Evolutionary conservation across 192 early-diverging fungal species (phyloP).

Genomic region (Diversispora epigaea): DNA sequence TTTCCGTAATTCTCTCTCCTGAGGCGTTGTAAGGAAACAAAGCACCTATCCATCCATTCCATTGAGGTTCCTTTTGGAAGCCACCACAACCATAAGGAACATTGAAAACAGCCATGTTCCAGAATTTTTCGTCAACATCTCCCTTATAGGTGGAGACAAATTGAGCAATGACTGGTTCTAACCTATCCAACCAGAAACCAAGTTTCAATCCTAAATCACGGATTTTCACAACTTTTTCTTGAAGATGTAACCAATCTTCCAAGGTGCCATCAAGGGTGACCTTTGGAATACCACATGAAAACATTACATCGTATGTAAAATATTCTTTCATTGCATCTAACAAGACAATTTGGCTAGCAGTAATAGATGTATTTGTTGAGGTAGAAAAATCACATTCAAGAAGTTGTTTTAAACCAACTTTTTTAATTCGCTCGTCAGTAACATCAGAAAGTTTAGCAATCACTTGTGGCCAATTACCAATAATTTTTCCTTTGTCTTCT

Average conservation of each 20-base stretch:
- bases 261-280: conserved; percentile 21
- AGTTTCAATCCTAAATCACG: too few species aligned
- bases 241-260: neutral
- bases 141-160: conserved; percentile 24
- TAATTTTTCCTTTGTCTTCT: neutral
- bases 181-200: neutral
- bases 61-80: neutral
- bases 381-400: too few species aligned
- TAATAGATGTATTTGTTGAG: too few species aligned
- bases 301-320: neutral
- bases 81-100: neutral
- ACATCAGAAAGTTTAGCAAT: neutral
- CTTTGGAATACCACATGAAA: conserved; percentile 28
- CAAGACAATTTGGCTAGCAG: too few species aligned
- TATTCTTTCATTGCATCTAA: neutral
- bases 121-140: conserved; percentile 21
- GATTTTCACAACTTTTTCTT: too few species aligned
- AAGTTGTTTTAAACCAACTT: neutral
- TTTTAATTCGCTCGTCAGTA: neutral
- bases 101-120: conserved; percentile 6
- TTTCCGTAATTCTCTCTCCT: neutral
- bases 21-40: conserved; percentile 4
- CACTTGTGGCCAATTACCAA: conserved; percentile 22
- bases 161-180: conserved; percentile 20
- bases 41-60: conserved; percentile 12